phyloP scores from a whole-genome alignment of 331 rosid genomes.

The Rosa hybrid region DNA sequence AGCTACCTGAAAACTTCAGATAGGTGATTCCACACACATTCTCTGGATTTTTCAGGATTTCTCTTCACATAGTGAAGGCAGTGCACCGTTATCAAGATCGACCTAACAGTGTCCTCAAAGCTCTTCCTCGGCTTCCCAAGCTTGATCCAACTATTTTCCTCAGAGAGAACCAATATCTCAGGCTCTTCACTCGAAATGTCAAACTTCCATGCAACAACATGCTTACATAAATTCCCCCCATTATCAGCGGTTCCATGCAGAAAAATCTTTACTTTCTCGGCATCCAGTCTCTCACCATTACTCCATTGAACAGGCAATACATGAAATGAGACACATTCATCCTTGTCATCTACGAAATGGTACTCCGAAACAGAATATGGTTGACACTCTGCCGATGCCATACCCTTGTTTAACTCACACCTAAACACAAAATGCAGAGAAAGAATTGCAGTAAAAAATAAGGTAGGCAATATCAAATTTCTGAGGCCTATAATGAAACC shows the following conservation, averaged over 20 bases:
- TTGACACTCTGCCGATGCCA: conserved; percentile 39
- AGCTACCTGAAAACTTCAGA: conserved; percentile 46
- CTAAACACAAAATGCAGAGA: neutral
- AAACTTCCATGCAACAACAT: conserved; percentile 69
- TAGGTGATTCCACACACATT: conserved; percentile 55
- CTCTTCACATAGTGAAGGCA: conserved; percentile 51
- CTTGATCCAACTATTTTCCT: conserved; percentile 53
- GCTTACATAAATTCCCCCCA: conserved; percentile 47
- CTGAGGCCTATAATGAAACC: neutral
- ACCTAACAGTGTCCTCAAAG: conserved; percentile 50
- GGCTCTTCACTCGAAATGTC: conserved; percentile 50
- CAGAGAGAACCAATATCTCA: conserved; percentile 55
- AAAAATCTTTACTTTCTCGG: conserved; percentile 32
- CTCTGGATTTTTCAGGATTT: conserved; percentile 39
- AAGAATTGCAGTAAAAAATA: neutral
- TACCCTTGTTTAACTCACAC: conserved; percentile 31
- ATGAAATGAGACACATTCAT: conserved; percentile 51
- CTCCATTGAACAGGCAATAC: conserved; percentile 69
- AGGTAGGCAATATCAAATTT: neutral
- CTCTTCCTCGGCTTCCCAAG: conserved; percentile 72
- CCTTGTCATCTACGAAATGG: conserved; percentile 55
- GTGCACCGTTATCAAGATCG: conserved; percentile 52
- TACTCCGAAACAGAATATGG: conserved; percentile 47
- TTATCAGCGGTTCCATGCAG: conserved; percentile 48
- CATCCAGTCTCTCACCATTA: conserved; percentile 32